Base-by-base conservation (phyloP, 495 filamentous ascomycete species). In the Articulospora tetracladia region DNA sequence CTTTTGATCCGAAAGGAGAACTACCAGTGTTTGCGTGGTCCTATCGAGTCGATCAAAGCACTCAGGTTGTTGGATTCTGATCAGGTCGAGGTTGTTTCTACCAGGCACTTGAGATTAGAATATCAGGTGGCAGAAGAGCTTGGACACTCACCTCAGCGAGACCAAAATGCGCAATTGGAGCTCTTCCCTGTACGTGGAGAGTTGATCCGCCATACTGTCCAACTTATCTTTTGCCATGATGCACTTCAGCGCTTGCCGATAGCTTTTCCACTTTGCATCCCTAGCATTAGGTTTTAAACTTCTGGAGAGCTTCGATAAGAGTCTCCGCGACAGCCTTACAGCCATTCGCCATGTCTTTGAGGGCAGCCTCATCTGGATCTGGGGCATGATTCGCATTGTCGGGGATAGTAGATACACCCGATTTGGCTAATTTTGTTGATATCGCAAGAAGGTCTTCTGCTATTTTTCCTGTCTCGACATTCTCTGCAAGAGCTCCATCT, bases 221-320 rank as follows among this genome's bases (percentile, higher is more conserved):
- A 66, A 12, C 13, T 59, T 30, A n/a, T 41, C 30, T 24, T 59
- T 56, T 22, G 20, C 50, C 53, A 46, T 62, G 7, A 62, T n/a
- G 8, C 12, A 41, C 24, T 51, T 50, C 1, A 61, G 22, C 19
- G 63, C 63, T 36, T 58, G 48, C 4, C 53, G 39, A 26, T 61
- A 53, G 34, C 58, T 65, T n/a, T 58, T 53, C 58, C 63, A 65
- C 26, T 48, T 61, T 62, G 13, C 8, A 62, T 19, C 26, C 23
- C 32, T 23, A 8, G 7, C 12, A 52, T 7, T 4, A 52, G 22
- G 20, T 52, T 24, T 24, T 52, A 6, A 6, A 24, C 48, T 24
- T 24, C 2, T 24, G 4, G 13, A 6, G 48, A 22, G 27, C 48
- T 24, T 3, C 24, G 7, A 10, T 19, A 8, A 25, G 48, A 52